Evolutionary conservation across 1,284 basidiomycete species (phyloP), one percentile per base, ranked within the genome.

Genomic region (Cystobasidium pallidum): DNA sequence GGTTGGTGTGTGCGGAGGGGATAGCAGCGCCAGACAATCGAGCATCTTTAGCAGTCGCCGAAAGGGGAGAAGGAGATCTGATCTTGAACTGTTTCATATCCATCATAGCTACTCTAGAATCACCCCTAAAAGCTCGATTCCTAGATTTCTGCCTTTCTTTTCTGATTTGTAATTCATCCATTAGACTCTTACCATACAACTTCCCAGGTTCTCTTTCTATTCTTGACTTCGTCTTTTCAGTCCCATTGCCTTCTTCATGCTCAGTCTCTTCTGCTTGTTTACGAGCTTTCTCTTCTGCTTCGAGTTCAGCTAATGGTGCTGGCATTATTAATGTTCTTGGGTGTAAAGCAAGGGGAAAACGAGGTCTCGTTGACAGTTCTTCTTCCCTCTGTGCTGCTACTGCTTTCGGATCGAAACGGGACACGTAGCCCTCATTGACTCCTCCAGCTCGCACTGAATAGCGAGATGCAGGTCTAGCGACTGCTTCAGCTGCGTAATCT

Each of bases 381-480:
- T 71, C 68, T 26, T 57, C 68, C 39, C 61, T 43, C 17, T 43
- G 54, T 17, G 68, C 68, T 34, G 68, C 68, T 30, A 71, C 28
- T 19, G 61, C 68, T 64, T 71, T 71, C 11, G 68, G 68, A 41
- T 71, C 68, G 52, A 71, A 71, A 21, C 68, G 45, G 3, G 68
- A 71, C 0, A 71, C 61, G 32, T 71, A 71, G 30, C 32, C 61
- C 0, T 32, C 64, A 13, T 32, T 55, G 11, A 2, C 34, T 41
- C 49, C 32, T 15, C 21, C 21, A 26, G 21, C n/a, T 24, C 49
- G 49, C 19, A 66, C 34, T 21, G 67, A 70, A 49, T 64, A 49
- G 15, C 68, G 36, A 10, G 59, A 63, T 3, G 41, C 8, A n/a
- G 68, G 68, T 32, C 68, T 58, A 15, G 68, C 59, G 4, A 57